phyloP scores from a whole-genome alignment of 768 basidiomycete species.

The Pleurotus giganteus region DNA sequence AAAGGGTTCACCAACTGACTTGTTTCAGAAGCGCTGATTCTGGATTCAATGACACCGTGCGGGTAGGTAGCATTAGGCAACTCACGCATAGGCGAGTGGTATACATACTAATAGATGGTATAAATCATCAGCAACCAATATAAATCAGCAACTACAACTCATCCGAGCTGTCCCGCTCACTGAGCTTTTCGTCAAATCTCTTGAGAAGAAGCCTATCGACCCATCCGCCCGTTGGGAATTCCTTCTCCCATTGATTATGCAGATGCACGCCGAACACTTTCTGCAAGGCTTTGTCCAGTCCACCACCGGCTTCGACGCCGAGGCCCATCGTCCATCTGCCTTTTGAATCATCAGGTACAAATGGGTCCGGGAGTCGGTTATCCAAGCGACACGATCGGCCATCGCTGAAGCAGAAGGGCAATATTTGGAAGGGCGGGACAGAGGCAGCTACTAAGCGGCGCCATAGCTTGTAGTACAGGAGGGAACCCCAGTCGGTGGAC shows the following conservation, averaged over 20 bases:
- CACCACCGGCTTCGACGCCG: conserved; percentile 58
- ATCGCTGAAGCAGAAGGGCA: conserved; percentile 96
- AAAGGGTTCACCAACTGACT: too few species aligned
- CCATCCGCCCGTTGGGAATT: conserved; percentile 83
- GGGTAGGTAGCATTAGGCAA: not conserved
- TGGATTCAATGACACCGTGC: not conserved
- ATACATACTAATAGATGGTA: conserved; percentile 4
- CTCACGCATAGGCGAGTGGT: not conserved
- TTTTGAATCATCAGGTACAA: conserved; percentile 50
- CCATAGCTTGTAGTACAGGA: conserved; percentile 90
- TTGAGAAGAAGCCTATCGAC: conserved; percentile 74
- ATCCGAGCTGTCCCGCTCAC: conserved; percentile 5
- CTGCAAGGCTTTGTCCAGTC: conserved; percentile 53
- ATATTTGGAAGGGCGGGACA: conserved; percentile 83
- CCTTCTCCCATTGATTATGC: conserved; percentile 95
- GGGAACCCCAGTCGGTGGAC: conserved; percentile 92
- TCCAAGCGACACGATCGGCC: conserved; percentile 89
- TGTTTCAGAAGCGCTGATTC: not conserved
- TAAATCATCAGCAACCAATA: not conserved
- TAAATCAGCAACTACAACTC: conserved; percentile 2
- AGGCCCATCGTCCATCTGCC: conserved; percentile 71
- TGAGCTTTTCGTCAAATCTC: conserved; percentile 50
- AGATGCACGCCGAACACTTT: conserved; percentile 88
- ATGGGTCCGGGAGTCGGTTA: conserved; percentile 92
- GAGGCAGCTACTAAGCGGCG: conserved; percentile 71